These are phyloP conservation scores for Staphylotrichum tortipilum DNA, from an alignment of 495 filamentous ascomycete species.

Conservation along the genomic window DNA sequence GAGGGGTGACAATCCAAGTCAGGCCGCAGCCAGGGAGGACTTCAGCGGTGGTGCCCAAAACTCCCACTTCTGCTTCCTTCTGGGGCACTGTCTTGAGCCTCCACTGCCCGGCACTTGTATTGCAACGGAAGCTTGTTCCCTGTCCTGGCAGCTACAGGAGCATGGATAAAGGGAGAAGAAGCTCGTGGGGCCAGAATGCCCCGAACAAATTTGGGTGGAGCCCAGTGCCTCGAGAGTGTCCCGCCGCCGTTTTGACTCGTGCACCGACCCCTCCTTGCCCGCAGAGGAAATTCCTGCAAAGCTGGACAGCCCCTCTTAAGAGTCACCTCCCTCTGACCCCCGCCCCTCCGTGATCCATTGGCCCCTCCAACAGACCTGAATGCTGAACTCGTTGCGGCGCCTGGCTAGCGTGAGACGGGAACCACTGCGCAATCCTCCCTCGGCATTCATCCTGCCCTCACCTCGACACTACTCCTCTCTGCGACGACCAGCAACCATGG, in stretches of 20 bases:
- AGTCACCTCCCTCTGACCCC: conserved; percentile 15
- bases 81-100: too few species aligned
- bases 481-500: conserved; percentile 14
- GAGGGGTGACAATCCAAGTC: too few species aligned
- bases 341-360: conserved; percentile 15
- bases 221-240: too few species aligned
- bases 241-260: conserved; percentile 3
- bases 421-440: conserved; percentile 17
- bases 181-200: too few species aligned
- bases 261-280: conserved; percentile 6
- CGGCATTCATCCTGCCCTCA: conserved; percentile 10
- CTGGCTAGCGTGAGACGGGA: conserved; percentile 22
- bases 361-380: conserved; percentile 23
- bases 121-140: too few species aligned
- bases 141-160: too few species aligned
- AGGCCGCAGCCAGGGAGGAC: too few species aligned
- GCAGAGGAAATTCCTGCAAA: conserved; percentile 17
- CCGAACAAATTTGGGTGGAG: neutral
- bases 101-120: too few species aligned
- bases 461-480: conserved; percentile 18
- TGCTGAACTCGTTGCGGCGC: conserved; percentile 25
- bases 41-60: too few species aligned
- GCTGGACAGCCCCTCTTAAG: conserved; percentile 9
- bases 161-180: too few species aligned
- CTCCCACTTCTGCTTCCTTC: too few species aligned